Percentiles rank a stretch among this genome's conserved stretches.
Evolutionary conservation across 495 filamentous ascomycete genomes (phyloP).

Genomic region (Jackrogersella multiformis): DNA sequence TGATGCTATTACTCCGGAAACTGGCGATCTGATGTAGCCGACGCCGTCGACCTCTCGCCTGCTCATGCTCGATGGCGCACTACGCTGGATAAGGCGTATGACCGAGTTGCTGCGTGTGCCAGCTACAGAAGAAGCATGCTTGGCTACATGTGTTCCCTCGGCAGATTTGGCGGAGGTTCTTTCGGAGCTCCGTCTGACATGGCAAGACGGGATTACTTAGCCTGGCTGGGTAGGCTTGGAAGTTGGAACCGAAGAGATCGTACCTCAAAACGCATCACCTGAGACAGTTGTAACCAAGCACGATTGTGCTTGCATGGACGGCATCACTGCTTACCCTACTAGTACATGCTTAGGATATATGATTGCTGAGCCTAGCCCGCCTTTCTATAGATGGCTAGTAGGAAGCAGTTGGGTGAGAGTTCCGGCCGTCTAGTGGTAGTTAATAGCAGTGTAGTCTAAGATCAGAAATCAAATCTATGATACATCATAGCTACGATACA

Average conservation of each 20-base stretch:
- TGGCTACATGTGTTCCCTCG: neutral
- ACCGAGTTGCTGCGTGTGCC: neutral
- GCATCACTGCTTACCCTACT: neutral
- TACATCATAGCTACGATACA: neutral
- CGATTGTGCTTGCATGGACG: neutral
- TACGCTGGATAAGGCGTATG: neutral
- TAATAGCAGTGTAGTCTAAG: neutral
- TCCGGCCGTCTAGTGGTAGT: neutral
- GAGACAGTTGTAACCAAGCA: neutral
- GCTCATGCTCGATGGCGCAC: neutral
- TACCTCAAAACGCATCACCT: conserved; percentile 1
- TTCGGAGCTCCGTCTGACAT: conserved; percentile 1
- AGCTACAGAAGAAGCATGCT: neutral
- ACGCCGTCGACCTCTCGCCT: neutral
- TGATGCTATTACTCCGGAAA: neutral
- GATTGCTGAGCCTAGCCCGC: neutral
- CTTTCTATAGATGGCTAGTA: neutral
- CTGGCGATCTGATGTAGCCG: neutral
- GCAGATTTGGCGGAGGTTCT: conserved; percentile 15
- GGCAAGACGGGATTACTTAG: neutral
- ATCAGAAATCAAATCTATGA: conserved; percentile 7
- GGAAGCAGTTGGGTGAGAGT: neutral
- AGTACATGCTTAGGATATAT: neutral
- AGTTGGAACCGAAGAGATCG: conserved; percentile 14
- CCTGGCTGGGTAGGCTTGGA: neutral